These are phyloP conservation scores for Rhizopogon vesiculosus DNA, from an alignment of 768 basidiomycete species.

Conservation along the genomic window DNA sequence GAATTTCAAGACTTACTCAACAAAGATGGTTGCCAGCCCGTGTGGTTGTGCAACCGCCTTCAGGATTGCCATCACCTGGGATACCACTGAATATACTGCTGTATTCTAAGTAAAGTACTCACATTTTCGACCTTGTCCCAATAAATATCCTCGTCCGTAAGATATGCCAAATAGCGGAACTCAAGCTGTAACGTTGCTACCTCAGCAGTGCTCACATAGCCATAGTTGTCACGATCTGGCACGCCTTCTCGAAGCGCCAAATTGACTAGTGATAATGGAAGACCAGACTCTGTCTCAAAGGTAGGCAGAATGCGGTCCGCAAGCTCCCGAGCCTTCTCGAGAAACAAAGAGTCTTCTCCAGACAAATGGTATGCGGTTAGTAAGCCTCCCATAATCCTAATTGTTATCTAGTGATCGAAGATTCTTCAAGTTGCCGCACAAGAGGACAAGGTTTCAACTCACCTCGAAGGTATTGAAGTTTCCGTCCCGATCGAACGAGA, in stretches of 20 bases:
- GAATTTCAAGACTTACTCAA: constrained; percentile 50
- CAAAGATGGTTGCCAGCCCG: constrained; percentile 80
- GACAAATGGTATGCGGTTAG: constrained; percentile 83
- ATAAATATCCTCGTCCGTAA: constrained; percentile 75
- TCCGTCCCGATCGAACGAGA: constrained; percentile 75
- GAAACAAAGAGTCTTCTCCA: constrained; percentile 57
- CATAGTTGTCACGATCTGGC: constrained; percentile 52
- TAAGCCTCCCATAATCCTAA: constrained; percentile 87
- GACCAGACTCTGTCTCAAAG: constrained; percentile 77
- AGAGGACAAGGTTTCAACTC: constrained; percentile 14
- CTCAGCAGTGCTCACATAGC: constrained; percentile 77
- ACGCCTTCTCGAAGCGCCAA: constrained; percentile 57
- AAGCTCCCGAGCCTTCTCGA: constrained; percentile 76
- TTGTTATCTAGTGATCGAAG: constrained; percentile 63
- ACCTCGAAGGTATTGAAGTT: constrained; percentile 91
- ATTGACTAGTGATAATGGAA: constrained; percentile 81
- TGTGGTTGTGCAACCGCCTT: constrained; percentile 56
- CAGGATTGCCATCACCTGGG: constrained; percentile 66
- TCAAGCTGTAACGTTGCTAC: constrained; percentile 88
- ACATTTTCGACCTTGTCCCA: constrained; percentile 81
- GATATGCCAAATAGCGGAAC: constrained; percentile 76
- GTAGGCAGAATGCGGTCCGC: constrained; percentile 80
- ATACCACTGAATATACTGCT: neutral
- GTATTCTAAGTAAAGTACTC: neutral
- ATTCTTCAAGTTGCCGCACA: constrained; percentile 2